Percentiles rank a stretch among this genome's conserved stretches.
Evolutionary conservation across 2,329 filamentous ascomycete species (phyloP).

Genomic region (Fusarium liriodendri): DNA sequence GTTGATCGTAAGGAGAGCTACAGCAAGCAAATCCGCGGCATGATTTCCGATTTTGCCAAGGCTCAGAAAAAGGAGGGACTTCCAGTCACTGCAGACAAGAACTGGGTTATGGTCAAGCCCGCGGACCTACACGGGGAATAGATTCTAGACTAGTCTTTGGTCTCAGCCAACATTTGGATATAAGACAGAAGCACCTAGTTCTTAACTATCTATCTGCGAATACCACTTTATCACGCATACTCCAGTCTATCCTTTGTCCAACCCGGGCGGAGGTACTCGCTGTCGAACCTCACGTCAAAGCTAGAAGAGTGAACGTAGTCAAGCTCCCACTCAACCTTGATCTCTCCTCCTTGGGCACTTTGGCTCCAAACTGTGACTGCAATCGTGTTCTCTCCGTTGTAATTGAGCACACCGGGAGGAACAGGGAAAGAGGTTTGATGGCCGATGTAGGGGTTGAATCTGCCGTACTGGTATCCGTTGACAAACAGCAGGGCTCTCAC

Average conservation of each 20-base stretch:
- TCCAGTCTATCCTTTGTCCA: conserved; percentile 57
- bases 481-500: conserved; percentile 67
- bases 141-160: background rate
- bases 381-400: conserved; percentile 68
- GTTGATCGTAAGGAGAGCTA: conserved; percentile 53
- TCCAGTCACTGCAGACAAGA: conserved; percentile 56
- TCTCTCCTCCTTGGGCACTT: conserved; percentile 60
- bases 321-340: conserved; percentile 63
- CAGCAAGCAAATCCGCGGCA: conserved; percentile 49
- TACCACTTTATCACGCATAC: conserved; percentile 43
- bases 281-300: conserved; percentile 62
- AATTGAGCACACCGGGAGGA: conserved; percentile 68
- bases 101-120: conserved; percentile 57
- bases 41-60: conserved; percentile 50
- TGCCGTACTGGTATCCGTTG: conserved; percentile 74
- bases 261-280: conserved; percentile 59
- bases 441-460: conserved; percentile 70
- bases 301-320: conserved; percentile 65
- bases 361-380: conserved; percentile 70
- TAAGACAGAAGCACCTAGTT: background rate
- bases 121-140: conserved; percentile 46
- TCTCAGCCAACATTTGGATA: background rate
- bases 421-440: conserved; percentile 71
- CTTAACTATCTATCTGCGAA: background rate
- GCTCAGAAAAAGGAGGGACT: conserved; percentile 50